These are phyloP conservation scores for Boeremia lycopersici DNA, from an alignment of 2,329 filamentous ascomycete genomes.

Conservation along the genomic window DNA sequence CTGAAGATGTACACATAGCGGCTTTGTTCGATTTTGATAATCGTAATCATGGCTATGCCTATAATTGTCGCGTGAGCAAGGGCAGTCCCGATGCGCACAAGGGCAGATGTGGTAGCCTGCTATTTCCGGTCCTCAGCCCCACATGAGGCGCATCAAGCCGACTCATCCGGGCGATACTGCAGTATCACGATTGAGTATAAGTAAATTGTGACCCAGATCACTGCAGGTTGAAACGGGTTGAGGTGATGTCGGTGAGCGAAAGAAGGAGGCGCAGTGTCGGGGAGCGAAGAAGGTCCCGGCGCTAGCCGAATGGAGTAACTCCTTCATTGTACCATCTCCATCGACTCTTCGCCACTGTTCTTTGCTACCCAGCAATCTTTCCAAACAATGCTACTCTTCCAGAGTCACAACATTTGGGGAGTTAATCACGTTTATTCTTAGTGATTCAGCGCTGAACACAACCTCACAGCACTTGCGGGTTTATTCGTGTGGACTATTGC, in stretches of 20 bases:
- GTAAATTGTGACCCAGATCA: not conserved
- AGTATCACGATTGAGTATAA: not conserved
- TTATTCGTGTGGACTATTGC: no score
- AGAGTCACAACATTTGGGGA: no score
- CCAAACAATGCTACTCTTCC: no score
- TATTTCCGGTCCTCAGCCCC: constrained; percentile 3
- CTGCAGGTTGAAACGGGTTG: not conserved
- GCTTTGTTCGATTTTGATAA: not conserved
- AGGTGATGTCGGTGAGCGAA: constrained; percentile 14
- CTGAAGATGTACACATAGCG: not conserved
- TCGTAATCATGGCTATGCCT: constrained; percentile 10
- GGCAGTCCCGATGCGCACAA: constrained; percentile 1
- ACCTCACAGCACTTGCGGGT: no score
- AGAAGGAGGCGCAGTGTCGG: constrained; percentile 13
- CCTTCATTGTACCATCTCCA: not conserved
- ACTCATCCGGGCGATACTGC: not conserved
- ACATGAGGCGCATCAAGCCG: not conserved
- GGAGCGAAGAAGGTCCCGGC: not conserved
- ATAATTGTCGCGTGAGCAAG: constrained; percentile 5
- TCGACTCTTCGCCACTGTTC: no score
- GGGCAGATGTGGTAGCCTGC: not conserved
- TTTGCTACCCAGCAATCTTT: no score
- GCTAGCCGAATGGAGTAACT: not conserved
- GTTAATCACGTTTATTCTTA: no score
- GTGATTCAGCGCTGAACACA: no score